Conservation (phyloP, 495 filamentous ascomycete species). For the Penicillium coprophilum region DNA sequence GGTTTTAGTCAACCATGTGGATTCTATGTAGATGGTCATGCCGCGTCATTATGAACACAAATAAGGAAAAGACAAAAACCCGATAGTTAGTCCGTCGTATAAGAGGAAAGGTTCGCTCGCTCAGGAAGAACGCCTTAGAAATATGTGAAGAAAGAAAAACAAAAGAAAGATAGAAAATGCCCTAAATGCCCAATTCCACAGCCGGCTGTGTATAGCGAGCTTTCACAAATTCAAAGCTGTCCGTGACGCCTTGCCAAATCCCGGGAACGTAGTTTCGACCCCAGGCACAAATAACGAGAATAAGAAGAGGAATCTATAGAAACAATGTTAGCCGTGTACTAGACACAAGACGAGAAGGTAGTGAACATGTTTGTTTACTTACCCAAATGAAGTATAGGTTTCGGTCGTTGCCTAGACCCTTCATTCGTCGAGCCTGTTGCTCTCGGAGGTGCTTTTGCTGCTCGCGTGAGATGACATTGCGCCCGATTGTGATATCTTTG, state of each 20-base stretch:
- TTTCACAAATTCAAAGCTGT: constrained; percentile 46
- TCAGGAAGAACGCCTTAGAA: constrained; percentile 30
- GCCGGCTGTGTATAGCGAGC: constrained; percentile 45
- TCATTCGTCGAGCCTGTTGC: constrained; percentile 72
- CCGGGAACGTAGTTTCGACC: constrained; percentile 58
- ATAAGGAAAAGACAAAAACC: constrained; percentile 21
- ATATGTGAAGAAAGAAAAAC: constrained; percentile 25
- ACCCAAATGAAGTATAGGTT: constrained; percentile 89
- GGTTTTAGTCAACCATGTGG: constrained; percentile 6
- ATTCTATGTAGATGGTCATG: constrained; percentile 32
- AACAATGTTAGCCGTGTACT: constrained; percentile 27
- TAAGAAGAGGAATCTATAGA: constrained; percentile 47
- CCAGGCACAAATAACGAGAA: constrained; percentile 66
- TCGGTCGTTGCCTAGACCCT: constrained; percentile 69
- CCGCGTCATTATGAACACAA: constrained; percentile 42
- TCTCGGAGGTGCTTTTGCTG: constrained; percentile 71
- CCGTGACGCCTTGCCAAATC: constrained; percentile 48
- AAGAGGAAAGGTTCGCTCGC: constrained; percentile 14
- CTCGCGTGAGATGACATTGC: constrained; percentile 59
- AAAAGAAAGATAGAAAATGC: constrained; percentile 20
- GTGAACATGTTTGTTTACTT: constrained; percentile 33
- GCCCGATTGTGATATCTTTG: constrained; percentile 46
- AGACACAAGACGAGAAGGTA: background rate
- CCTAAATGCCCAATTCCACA: constrained; percentile 38
- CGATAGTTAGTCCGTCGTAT: constrained; percentile 17